Evolutionary conservation across 1,284 basidiomycete genomes (phyloP).

Genomic region (Papiliotrema nemorosa): DNA sequence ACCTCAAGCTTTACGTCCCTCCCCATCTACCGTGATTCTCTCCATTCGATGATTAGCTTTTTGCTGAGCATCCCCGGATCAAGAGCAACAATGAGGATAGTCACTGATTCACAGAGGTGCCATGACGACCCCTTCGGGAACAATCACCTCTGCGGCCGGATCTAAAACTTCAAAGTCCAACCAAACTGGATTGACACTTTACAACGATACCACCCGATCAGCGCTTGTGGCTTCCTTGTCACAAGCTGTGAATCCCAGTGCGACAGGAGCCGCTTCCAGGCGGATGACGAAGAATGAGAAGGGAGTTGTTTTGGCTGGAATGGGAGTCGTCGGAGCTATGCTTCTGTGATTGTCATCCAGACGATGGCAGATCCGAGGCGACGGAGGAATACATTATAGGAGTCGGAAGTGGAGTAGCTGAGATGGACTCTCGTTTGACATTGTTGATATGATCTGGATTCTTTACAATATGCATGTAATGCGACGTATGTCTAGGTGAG

Average conservation of each 20-base stretch:
- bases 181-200: constrained; percentile 5
- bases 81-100: not conserved
- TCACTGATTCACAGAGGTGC: not conserved
- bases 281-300: not conserved
- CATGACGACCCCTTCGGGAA: not conserved
- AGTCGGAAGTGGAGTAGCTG: no score
- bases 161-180: not conserved
- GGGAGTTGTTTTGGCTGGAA: not conserved
- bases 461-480: no score
- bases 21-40: no score
- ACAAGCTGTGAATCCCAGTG: not conserved
- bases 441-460: no score
- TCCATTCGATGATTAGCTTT: no score
- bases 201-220: constrained; percentile 1
- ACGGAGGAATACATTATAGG: no score
- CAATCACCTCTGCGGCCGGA: not conserved
- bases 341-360: no score
- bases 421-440: no score
- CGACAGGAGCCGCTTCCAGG: not conserved
- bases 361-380: no score
- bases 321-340: not conserved
- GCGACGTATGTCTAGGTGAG: no score
- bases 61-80: no score
- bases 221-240: not conserved
- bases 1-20: not conserved